Conservation (phyloP, 2,329 filamentous ascomycete genomes). For the Metarhizium album region DNA sequence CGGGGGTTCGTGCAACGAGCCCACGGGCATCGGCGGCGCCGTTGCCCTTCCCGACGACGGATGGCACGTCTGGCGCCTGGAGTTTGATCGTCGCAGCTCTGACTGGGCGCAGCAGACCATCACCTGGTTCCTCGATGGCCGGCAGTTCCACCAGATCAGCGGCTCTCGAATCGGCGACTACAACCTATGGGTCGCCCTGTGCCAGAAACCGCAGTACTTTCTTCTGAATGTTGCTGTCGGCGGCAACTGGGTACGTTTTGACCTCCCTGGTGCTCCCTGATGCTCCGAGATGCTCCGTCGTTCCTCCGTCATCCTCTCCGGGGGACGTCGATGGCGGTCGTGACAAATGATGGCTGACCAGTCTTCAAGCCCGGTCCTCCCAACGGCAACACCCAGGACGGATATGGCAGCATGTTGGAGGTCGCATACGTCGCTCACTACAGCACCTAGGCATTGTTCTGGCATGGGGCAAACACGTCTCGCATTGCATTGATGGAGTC, state of each 20-base stretch:
- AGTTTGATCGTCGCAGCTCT: conserved; percentile 35
- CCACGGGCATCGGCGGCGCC: conserved; percentile 27
- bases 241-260: conserved; percentile 36
- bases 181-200: conserved; percentile 37
- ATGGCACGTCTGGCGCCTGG: conserved; percentile 40
- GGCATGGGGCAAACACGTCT: background rate
- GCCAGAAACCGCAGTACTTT: conserved; percentile 38
- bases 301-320: background rate
- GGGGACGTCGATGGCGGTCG: background rate
- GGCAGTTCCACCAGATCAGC: conserved; percentile 30
- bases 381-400: conserved; percentile 32
- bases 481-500: background rate
- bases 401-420: conserved; percentile 39
- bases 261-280: background rate
- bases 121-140: conserved; percentile 38
- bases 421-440: conserved; percentile 39
- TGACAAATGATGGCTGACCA: background rate
- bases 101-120: conserved; percentile 39
- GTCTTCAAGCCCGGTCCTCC: conserved; percentile 35
- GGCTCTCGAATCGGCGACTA: conserved; percentile 34
- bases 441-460: conserved; percentile 4
- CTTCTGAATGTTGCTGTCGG: conserved; percentile 47
- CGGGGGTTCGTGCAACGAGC: conserved; percentile 42
- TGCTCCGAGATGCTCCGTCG: no score
- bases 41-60: conserved; percentile 25